Evolutionary conservation across 495 filamentous ascomycete genomes (phyloP), one percentile per base, ranked within the genome.

Genomic region (Pseudomonodictys pantanalensis): DNA sequence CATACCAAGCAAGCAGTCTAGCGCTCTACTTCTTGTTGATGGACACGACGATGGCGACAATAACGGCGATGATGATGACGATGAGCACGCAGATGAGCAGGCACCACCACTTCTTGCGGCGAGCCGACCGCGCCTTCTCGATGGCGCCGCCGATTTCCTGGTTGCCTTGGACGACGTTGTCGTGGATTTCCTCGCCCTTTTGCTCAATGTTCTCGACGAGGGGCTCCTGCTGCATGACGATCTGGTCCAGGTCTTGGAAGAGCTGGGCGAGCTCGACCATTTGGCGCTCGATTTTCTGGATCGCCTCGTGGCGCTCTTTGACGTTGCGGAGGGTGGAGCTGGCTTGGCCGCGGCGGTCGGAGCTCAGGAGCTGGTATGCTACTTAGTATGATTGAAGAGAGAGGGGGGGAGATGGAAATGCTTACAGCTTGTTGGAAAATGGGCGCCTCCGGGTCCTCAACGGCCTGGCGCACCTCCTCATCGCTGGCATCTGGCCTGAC

Each of bases 61-160:
- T 66, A 47, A 81, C 78, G 48, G 75, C 74, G 22, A 76, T 75
- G 9, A 83, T 73, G 20, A 75, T 68, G 52, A 79, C 69, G 25
- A 77, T 78, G 53, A 84, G 44, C 43, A 52, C 48, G 65, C 66
- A 45, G 63, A 97, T 88, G 66, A 87, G 81, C 69, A 97, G 73
- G 74, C 91, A 96, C 69, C 89, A 92, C 93, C 93, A 98, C 88
- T 97, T 98, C 91, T 95, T 97, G 77, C 85, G 88, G 60, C 89
- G 82, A 32, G 87, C 85, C 49, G 81, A 81, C 66, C 84, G 76
- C n/a, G 95, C 92, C 60, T 87, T 95, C 29, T 76, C 76, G 45
- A 95, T 86, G 15, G 92, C 95, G 17, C 78, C 78, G 42, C 77
- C 83, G 33, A 97, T 83, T 74, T 97, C 81, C 51, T 81, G 79